Conservation (phyloP, 176 grass and related monocot species). For the Cenchrus fungigraminus region DNA sequence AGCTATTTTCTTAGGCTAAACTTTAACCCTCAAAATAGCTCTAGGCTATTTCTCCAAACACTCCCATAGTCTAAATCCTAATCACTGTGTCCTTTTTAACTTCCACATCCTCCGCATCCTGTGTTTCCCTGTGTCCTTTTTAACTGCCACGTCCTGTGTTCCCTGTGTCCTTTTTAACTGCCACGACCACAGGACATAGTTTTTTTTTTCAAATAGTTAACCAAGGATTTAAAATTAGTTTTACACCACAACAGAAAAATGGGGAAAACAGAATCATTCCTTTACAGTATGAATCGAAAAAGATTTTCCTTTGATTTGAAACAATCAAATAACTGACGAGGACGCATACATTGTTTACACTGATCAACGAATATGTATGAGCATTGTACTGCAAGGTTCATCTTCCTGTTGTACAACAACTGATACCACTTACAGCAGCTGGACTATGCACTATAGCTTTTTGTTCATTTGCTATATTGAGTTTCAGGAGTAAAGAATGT, state of each 20-base stretch:
- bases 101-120: no score
- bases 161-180: no score
- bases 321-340: constrained; percentile 18
- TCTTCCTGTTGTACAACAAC: constrained; percentile 46
- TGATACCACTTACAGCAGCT: constrained; percentile 25
- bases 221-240: not conserved
- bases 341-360: constrained; percentile 25
- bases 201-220: not conserved
- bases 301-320: not conserved
- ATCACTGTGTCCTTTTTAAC: no score
- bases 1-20: no score
- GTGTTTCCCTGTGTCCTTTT: no score
- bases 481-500: constrained; percentile 40
- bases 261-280: not conserved
- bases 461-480: constrained; percentile 35
- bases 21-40: no score
- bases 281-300: not conserved
- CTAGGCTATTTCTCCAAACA: no score
- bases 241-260: not conserved
- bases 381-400: constrained; percentile 26
- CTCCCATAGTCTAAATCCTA: no score
- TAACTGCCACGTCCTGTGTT: no score
- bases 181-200: no score
- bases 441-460: constrained; percentile 34
- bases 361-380: constrained; percentile 35